Evolutionary conservation across 164 flowering plant genomes (phyloP).

Genomic region (Kingdonia uniflora): DNA sequence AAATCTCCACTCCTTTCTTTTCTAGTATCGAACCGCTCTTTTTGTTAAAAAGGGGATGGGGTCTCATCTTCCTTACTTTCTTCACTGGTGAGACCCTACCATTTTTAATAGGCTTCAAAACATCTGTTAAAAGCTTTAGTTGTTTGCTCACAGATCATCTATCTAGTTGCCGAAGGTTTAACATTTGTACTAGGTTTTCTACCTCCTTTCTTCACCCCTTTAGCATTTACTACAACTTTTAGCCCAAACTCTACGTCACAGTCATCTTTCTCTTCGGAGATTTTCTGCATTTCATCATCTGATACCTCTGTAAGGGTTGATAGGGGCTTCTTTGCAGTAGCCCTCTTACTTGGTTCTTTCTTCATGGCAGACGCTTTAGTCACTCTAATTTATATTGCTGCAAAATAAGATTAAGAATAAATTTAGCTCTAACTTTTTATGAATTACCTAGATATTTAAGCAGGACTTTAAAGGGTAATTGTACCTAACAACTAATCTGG

Average conservation of each 20-base stretch:
- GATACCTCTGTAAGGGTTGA: conserved; percentile 25
- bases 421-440: background rate
- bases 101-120: too few species aligned
- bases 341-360: conserved; percentile 36
- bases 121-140: too few species aligned
- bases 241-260: conserved; percentile 38
- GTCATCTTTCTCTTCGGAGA: conserved; percentile 13
- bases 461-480: too few species aligned
- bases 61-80: conserved; percentile 79
- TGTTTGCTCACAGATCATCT: conserved; percentile 33
- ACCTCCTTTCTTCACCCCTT: too few species aligned
- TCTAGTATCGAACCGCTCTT: too few species aligned
- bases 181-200: too few species aligned
- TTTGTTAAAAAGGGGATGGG: conserved; percentile 89
- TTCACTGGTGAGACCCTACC: too few species aligned
- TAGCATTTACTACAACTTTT: too few species aligned
- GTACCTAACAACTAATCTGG: too few species aligned
- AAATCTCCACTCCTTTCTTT: too few species aligned
- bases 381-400: conserved; percentile 41
- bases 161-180: conserved; percentile 20
- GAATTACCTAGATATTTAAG: background rate
- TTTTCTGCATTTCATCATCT: conserved; percentile 4
- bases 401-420: background rate
- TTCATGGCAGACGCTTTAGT: conserved; percentile 24
- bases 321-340: conserved; percentile 26